Evolutionary conservation across 768 basidiomycete genomes (phyloP).

Genomic region (Mycena kentingensis): DNA sequence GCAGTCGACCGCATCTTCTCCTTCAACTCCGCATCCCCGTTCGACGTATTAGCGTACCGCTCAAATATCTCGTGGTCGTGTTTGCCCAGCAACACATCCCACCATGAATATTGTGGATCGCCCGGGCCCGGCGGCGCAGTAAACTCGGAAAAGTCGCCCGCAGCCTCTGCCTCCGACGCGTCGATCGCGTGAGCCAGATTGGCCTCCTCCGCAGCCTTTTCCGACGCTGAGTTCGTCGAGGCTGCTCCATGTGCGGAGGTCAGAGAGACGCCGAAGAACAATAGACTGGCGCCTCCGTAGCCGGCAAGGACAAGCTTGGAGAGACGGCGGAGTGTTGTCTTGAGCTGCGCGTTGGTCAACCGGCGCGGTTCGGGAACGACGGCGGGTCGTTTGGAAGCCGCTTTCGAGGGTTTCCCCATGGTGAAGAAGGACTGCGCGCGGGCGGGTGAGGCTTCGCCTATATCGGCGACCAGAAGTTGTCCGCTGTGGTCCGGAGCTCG

Average conservation of each 20-base stretch:
- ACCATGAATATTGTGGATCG: constrained; percentile 67
- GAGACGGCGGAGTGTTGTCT: constrained; percentile 70
- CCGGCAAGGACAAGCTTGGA: constrained; percentile 85
- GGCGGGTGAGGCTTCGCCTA: constrained; percentile 56
- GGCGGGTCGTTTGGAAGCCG: constrained; percentile 3
- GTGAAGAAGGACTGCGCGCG: constrained; percentile 35
- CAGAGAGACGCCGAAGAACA: constrained; percentile 75
- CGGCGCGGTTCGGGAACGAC: constrained; percentile 7
- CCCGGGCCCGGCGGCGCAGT: constrained; percentile 22
- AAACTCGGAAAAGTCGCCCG: constrained; percentile 39
- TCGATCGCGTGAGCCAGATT: constrained; percentile 67
- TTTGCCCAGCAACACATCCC: constrained; percentile 77
- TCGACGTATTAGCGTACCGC: constrained; percentile 46
- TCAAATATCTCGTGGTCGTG: constrained; percentile 86
- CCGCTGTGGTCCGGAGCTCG: constrained; percentile 66
- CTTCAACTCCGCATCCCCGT: constrained; percentile 36
- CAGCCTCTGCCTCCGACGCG: constrained; percentile 69
- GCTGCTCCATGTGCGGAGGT: constrained; percentile 34
- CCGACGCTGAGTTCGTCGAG: constrained; percentile 34
- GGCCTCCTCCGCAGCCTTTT: constrained; percentile 58
- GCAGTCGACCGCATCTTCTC: constrained; percentile 57
- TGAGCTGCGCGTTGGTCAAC: constrained; percentile 53
- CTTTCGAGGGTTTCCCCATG: constrained; percentile 2
- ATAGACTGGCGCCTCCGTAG: constrained; percentile 78
- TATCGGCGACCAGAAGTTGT: constrained; percentile 79